Base-by-base conservation (phyloP, 2,329 filamentous ascomycete genomes). In the Lecanoromycetidae sp. region DNA sequence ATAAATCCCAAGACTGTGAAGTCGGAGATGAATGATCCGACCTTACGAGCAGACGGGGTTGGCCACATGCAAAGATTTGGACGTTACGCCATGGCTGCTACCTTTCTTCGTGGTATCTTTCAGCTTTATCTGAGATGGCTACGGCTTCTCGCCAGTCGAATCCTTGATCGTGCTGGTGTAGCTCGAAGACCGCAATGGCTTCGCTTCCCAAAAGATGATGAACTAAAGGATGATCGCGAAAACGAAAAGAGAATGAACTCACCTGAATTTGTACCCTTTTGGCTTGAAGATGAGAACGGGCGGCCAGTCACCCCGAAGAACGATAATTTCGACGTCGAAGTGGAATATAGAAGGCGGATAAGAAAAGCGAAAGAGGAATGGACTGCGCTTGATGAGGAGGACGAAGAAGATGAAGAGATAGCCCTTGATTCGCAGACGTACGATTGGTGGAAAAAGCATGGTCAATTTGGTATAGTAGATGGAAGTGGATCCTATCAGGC, bases 401-500 rank as follows among this genome's bases (percentile, higher is more conserved):
- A 64, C 39, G 60, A 67, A 13, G 54, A 68, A 5, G 84, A 91
- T 56, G 74, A 75, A 23, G 75, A 77, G 32, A 36, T 42, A 41
- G 34, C 44, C 12, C 69, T 95, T 2, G 82, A 90, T 54, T 72
- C 74, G 2, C 80, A 79, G 49, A 67, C 95, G 1, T 96, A 95
- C 61, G 71, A 71, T 25, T 91, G 88, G 77, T 96, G 87, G 84
- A 79, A 83, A 44, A 71, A 73, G 45, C 87, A 86, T 17, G 87
- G 85, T 6, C 84, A 84, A 68, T 95, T 87, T 80, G 88, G 90
- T 1, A 80, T 81, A 13, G 71, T 80, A 26, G 90, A 96, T 60
- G 71, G 72, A 4, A 94, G 85, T 58, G 84, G 84, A 23, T 83
- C 90, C 52, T 96, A 88, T 61, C 63, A 70, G 26, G 80, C 80